Base-by-base conservation (phyloP, 768 basidiomycete genomes). In the Fistulinella prunicolor region DNA sequence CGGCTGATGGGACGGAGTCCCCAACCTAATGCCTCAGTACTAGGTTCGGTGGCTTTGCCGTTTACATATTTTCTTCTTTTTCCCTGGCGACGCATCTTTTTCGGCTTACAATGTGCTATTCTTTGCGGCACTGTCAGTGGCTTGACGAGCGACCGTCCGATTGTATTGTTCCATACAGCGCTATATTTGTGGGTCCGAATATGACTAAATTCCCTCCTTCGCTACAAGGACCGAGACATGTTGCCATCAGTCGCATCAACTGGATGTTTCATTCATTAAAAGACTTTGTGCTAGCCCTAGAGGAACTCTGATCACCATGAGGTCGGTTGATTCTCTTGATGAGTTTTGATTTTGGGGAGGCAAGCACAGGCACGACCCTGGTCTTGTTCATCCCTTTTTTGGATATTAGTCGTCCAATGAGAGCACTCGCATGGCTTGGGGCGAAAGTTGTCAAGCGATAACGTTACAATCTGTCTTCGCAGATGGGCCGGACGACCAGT, bases 401-500 rank as follows among this genome's bases (percentile, higher is more conserved):
- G 6, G 47, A 34, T 37, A 9, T 19, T 12, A n/a, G 3, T 37
- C 44, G 30, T 38, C 43, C 41, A 59, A 48, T 48, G 47, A 49
- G 41, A 12, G 38, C 38, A 24, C 38, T 37, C 39, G 24, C 44
- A 56, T 47, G 57, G 44, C 44, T 47, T 44, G 41, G 55, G 48
- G 38, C n/a, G n/a, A 51, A 19, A 32, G 46, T 40, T 44, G 50
- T 34, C 50, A 52, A 23, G 45, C 37, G 50, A 61, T 63, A 51
- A 61, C 59, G 57, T 61, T 49, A 47, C 54, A 48, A 44, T 39
- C 48, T 48, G 36, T 45, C 53, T 62, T 62, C 30, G 42, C 50
- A 56, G 50, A 39, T 55, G 49, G 19, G 32, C 5, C 41, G 49
- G 49, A n/a, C n/a, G n/a, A n/a, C n/a, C n/a, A 51, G 56, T 28